Conservation (phyloP, 2,329 filamentous ascomycete species). For the Colletotrichum sp. region DNA sequence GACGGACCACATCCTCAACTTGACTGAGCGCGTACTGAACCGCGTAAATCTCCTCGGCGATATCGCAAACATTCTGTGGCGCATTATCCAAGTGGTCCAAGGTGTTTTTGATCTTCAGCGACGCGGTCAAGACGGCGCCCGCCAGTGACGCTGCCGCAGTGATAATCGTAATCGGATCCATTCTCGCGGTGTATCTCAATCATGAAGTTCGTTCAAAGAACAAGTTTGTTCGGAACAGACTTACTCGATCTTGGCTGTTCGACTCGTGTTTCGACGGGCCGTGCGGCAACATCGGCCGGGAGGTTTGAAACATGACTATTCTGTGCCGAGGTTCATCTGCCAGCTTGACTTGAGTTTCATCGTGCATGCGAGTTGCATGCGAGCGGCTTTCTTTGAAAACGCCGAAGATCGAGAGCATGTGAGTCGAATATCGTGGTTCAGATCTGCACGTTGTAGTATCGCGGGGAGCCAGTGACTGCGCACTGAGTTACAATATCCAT, state of each 20-base stretch:
- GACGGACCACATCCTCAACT: slow-evolving; percentile 11
- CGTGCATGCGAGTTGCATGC: neutral
- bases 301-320: neutral
- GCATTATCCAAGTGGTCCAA: slow-evolving; percentile 7
- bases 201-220: neutral
- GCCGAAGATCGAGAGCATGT: neutral
- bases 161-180: slow-evolving; percentile 32
- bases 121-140: slow-evolving; percentile 7
- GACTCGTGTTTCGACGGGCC: neutral
- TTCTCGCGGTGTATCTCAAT: neutral
- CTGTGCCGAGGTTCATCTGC: neutral
- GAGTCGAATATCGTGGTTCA: neutral
- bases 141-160: slow-evolving; percentile 16
- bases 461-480: rapidly evolving
- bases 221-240: neutral
- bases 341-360: neutral
- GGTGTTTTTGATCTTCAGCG: slow-evolving; percentile 13
- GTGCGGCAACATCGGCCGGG: neutral
- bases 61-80: slow-evolving; percentile 5
- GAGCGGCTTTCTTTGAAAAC: neutral
- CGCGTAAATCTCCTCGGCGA: slow-evolving; percentile 15
- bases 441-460: neutral
- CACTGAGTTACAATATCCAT: neutral
- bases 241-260: neutral
- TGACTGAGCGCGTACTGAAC: slow-evolving; percentile 12